These are phyloP conservation scores for Paxillus involutus DNA, from an alignment of 768 basidiomycete genomes.

Conservation along the genomic window DNA sequence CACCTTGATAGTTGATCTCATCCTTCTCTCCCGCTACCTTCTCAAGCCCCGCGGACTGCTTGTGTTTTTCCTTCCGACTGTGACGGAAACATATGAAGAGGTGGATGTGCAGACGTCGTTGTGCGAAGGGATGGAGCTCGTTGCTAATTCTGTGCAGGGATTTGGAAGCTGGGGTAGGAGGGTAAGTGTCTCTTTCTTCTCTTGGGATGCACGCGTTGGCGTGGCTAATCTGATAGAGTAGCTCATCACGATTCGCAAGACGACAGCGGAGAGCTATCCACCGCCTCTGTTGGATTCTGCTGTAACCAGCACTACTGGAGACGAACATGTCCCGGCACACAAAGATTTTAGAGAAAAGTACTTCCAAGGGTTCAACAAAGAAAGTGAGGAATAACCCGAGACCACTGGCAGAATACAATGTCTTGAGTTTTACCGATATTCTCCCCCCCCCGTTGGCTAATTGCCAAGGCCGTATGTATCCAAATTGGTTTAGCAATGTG, in stretches of 20 bases:
- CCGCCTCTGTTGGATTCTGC: constrained; percentile 54
- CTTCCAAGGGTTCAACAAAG: constrained; percentile 75
- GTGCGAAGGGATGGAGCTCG: constrained; percentile 84
- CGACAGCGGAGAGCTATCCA: constrained; percentile 40
- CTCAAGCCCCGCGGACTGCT: constrained; percentile 85
- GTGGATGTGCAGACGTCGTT: constrained; percentile 79
- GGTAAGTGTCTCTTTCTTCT: constrained; percentile 45
- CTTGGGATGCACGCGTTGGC: not conserved
- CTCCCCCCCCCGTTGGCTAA: not conserved
- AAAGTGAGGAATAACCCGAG: constrained; percentile 9
- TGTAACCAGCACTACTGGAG: constrained; percentile 6
- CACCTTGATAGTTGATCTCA: constrained; percentile 76
- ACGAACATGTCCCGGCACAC: constrained; percentile 74
- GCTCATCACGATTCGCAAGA: constrained; percentile 91
- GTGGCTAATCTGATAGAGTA: constrained; percentile 30
- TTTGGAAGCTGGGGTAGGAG: constrained; percentile 95
- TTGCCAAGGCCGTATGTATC: too few relatives aligned
- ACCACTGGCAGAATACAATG: too few relatives aligned
- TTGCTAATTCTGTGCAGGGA: constrained; percentile 87
- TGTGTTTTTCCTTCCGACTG: constrained; percentile 94
- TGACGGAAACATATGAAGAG: constrained; percentile 87
- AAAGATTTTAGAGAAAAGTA: constrained; percentile 88
- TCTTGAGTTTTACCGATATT: not conserved
- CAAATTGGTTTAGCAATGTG: not conserved
- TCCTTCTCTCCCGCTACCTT: constrained; percentile 77